Conservation (phyloP, 768 basidiomycete genomes). For the Sporobolomyces pararoseus region DNA sequence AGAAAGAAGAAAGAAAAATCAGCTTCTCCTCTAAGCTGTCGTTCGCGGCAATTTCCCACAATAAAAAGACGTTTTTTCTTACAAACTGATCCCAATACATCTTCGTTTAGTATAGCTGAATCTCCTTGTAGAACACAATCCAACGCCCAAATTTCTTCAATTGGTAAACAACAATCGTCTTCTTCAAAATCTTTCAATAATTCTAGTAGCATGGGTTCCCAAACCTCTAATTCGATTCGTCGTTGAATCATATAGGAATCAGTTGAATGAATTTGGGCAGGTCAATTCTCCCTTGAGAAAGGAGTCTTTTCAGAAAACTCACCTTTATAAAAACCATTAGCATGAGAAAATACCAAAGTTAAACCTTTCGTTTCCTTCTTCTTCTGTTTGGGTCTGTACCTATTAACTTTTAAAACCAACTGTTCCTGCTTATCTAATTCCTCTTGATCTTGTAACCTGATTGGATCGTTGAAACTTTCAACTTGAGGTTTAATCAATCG, state of each 20-base stretch:
- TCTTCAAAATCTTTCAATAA: conserved; percentile 55
- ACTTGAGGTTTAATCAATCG: conserved; percentile 14
- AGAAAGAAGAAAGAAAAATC: not conserved
- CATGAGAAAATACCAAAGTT: conserved; percentile 74
- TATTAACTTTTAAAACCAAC: conserved; percentile 13
- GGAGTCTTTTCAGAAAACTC: too few relatives aligned
- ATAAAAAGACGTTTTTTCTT: conserved; percentile 45
- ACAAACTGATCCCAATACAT: conserved; percentile 61
- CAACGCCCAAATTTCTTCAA: conserved; percentile 76
- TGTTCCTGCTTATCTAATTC: conserved; percentile 29
- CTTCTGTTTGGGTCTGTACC: conserved; percentile 17
- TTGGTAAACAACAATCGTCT: conserved; percentile 42
- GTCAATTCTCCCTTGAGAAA: too few relatives aligned
- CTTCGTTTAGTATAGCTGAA: conserved; percentile 66
- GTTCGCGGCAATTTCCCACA: not conserved
- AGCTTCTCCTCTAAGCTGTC: too few relatives aligned
- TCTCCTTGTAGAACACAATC: conserved; percentile 84
- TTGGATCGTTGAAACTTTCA: not conserved
- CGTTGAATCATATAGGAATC: too few relatives aligned
- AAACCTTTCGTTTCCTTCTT: not conserved
- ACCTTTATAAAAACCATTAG: conserved; percentile 86
- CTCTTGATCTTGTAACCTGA: conserved; percentile 13
- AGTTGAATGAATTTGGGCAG: too few relatives aligned
- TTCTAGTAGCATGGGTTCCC: conserved; percentile 64
- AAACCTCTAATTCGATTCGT: conserved; percentile 63